Evolutionary conservation across 2,329 filamentous ascomycete species (phyloP), one percentile per base, ranked within the genome.

Genomic region (Aspergillus sp.): DNA sequence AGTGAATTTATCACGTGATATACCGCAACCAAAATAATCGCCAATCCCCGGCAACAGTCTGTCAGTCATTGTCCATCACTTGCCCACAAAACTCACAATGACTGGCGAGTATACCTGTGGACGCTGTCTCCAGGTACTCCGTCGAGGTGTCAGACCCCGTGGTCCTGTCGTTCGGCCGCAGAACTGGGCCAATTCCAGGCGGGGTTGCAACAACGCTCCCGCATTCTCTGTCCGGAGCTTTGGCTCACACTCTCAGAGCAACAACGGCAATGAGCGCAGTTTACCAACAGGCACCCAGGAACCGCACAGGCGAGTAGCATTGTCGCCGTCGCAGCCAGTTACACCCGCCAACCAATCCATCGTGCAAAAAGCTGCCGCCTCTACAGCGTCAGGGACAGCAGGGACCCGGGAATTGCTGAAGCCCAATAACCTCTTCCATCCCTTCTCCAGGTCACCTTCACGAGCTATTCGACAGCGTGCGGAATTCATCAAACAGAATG

Each of bases 401-500:
- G 60, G 65, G 46, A 47, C 58, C 30, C 60, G 62, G 62, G 56
- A 66, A 5, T 66, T 81, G 43, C 77, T 95, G 22, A 76, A 75
- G 53, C 78, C 83, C 44, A 83, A 94, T 70, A 86, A 96, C 65
- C 84, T 98, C 48, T 98, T 97, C 75, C 91, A 98, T 70, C 83
- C 88, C 7, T 95, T 93, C 68, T 88, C 88, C 32, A 78, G 85
- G 54, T 98, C 93, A 12, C 93, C 94, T 7, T 86, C 91, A 38
- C 85, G 88, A 35, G 85, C 87, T 52, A 96, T 98, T 54, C 83
- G 91, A 59, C 82, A 83, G 60, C 84, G 93, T 58, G 93, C 91
- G 23, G 87, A 86, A 7, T 94, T 88, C 62, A 97, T 97, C 72
- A 88, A 85, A 65, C 86, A 94, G 62, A 89, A 96, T 74, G 91